Base-by-base conservation (phyloP, 768 basidiomycete species). In the Boletus barrowsii region DNA sequence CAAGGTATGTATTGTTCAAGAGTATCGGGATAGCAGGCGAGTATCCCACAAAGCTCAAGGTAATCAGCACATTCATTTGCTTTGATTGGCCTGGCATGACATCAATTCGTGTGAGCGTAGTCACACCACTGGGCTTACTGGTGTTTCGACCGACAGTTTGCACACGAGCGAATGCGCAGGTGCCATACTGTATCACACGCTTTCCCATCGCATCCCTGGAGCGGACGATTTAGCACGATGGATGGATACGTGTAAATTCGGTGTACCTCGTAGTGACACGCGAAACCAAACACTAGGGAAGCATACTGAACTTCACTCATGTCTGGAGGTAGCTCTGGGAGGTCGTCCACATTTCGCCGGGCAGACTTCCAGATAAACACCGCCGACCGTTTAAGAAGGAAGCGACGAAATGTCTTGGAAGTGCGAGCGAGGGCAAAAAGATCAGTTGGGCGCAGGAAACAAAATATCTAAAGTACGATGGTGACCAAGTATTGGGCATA, bases 231-330 rank as follows among this genome's bases (percentile, higher is more conserved):
- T 41, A 51, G 47, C 4, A 43, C 22, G 33, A 48, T 22, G 7
- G 40, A 41, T 17, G 17, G 39, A 42, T n/a, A n/a, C 3, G 36
- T 18, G 26, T 30, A 7, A 26, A 39, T 3, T 35, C 46, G 26
- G 33, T 35, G 39, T 62, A 67, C 66, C 53, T 59, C 29, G 30
- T 69, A 69, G 67, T 79, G 71, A 60, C 83, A 84, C 53, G 69
- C 69, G 6, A 67, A 71, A 30, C 76, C 78, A 60, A 79, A 84
- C 7, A 68, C 70, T 26, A 84, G 73, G 53, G 76, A 75, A 5
- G 77, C 76, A 62, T 75, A 83, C 47, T 75, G 73, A n/a, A 78
- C 71, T 57, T 83, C 80, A 29, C 57, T 71, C 71, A 83, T 69
- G 42, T 72, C 76, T n/a, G 66, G 48, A 13, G 79, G 82, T 37